phyloP scores from a whole-genome alignment of 768 basidiomycete genomes.

The Hygrocybe coccinea region DNA sequence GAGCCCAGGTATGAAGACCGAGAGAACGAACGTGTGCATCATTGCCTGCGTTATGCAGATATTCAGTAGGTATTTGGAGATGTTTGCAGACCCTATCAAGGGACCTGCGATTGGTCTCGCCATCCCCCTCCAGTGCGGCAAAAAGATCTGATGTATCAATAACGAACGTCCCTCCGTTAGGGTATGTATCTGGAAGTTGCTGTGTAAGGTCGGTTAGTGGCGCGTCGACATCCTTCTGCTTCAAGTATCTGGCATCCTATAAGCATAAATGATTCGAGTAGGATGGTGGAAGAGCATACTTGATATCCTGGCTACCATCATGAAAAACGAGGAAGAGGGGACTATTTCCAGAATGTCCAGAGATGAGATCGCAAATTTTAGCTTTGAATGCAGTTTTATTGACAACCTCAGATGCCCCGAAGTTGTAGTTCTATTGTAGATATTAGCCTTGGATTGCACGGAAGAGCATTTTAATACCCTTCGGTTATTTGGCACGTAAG shows the following conservation, averaged over 20 bases:
- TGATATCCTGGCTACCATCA: slow-evolving; percentile 71
- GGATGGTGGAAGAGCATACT: slow-evolving; percentile 43
- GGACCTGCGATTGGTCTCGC: slow-evolving; percentile 44
- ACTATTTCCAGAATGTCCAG: slow-evolving; percentile 37
- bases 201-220: slow-evolving; percentile 48
- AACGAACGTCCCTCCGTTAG: slow-evolving; percentile 53
- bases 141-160: slow-evolving; percentile 76
- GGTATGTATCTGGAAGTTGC: slow-evolving; percentile 52
- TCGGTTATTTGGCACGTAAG: slow-evolving; percentile 55
- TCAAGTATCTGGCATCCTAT: slow-evolving; percentile 43
- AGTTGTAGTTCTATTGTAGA: slow-evolving; percentile 52
- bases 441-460: not conserved
- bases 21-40: slow-evolving; percentile 66
- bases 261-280: not conserved
- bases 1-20: not conserved
- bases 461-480: not conserved
- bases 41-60: slow-evolving; percentile 81
- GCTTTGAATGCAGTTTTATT: slow-evolving; percentile 47
- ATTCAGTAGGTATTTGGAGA: slow-evolving; percentile 50
- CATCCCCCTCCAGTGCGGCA: slow-evolving; percentile 64
- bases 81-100: slow-evolving; percentile 61
- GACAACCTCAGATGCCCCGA: slow-evolving; percentile 57
- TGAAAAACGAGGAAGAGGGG: slow-evolving; percentile 80
- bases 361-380: slow-evolving; percentile 46
- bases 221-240: slow-evolving; percentile 45